Base-by-base conservation (phyloP, 2,329 filamentous ascomycete genomes). In the Ambrosiella cleistominuta region DNA sequence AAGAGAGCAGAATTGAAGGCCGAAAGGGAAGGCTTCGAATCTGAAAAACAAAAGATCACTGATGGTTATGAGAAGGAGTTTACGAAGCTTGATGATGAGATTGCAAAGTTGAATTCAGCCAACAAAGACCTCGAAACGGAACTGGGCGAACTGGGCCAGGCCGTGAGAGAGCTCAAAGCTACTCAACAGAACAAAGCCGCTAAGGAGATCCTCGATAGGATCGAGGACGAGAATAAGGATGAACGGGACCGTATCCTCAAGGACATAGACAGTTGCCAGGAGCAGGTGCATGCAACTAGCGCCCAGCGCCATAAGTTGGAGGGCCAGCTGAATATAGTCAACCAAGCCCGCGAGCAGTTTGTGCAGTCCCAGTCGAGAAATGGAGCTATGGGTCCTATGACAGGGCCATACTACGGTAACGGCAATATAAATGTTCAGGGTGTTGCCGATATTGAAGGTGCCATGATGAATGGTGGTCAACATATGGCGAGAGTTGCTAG, bases 111-210 rank as follows among this genome's bases (percentile, higher is more conserved):
- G 19, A 83, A 88, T 64, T 78, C 84, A 44, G 81, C 82, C 59
- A 78, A 79, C 60, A 71, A 76, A 5, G 74, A 74, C 39, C 72
- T 91, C 55, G 87, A 93, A 67, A 78, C 85, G 7, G 83, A 87
- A 62, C 76, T 93, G 36, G 83, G 81, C 63, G 78, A 86, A 58
- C 72, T 72, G 62, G 71, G 71, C 61, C 86, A 62, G 57, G 79
- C 84, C 62, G 79, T 91, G 63, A 87, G 88, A 66, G 77, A 82
- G 56, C 75, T 89, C 35, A 87, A 93, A 66, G 81, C 83, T 60
- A 79, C 84, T 62, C 84, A 84, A 58, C 75, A 80, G 51, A 80
- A 81, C 42, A 78, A 81, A 12, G 75, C 74, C 61, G 76, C 72
- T 74, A 72, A 73, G 56, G 72, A 76, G 56, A 71, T 70, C 57